phyloP scores from a whole-genome alignment of 2,329 filamentous ascomycete species.

The Ophiocordyceps camponoti-floridani region DNA sequence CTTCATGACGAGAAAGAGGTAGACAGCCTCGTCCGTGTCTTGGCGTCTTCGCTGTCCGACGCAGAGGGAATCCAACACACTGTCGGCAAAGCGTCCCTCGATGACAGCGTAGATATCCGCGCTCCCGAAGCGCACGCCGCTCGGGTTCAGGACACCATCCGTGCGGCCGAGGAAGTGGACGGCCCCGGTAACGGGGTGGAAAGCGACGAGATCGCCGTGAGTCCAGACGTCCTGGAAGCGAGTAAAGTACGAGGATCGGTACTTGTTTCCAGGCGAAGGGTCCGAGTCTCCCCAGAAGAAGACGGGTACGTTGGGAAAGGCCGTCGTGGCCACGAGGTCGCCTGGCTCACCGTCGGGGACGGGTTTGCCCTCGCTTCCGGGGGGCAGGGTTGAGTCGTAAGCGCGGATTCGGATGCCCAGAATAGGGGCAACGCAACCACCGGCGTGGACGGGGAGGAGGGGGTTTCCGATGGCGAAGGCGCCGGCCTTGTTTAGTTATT shows the following conservation, averaged over 20 bases:
- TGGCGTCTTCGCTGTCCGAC: slow-evolving; percentile 54
- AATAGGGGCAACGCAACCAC: slow-evolving; percentile 30
- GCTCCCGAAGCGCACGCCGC: slow-evolving; percentile 61
- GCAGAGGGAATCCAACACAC: slow-evolving; percentile 56
- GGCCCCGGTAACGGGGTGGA: slow-evolving; percentile 49
- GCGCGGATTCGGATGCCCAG: slow-evolving; percentile 36
- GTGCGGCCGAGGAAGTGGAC: slow-evolving; percentile 51
- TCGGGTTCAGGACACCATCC: slow-evolving; percentile 67
- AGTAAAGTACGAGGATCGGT: slow-evolving; percentile 41
- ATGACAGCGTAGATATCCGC: slow-evolving; percentile 66
- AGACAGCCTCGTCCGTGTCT: slow-evolving; percentile 34
- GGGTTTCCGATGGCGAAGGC: slow-evolving; percentile 49
- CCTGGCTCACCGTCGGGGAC: slow-evolving; percentile 46
- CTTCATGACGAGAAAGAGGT: slow-evolving; percentile 37
- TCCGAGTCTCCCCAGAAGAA: slow-evolving; percentile 41
- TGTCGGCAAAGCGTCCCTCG: slow-evolving; percentile 43
- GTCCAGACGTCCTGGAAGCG: slow-evolving; percentile 57
- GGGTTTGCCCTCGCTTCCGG: slow-evolving; percentile 21
- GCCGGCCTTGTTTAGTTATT: slow-evolving; percentile 23
- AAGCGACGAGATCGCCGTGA: slow-evolving; percentile 62
- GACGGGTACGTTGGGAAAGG: slow-evolving; percentile 62
- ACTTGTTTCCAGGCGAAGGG: slow-evolving; percentile 33
- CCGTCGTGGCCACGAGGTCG: slow-evolving; percentile 51
- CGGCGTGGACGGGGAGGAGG: slow-evolving; percentile 45
- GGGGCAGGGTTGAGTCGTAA: slow-evolving; percentile 8